Evolutionary conservation across 2,329 filamentous ascomycete genomes (phyloP), one percentile per base, ranked within the genome.

Genomic region (Byssothecium circinans): DNA sequence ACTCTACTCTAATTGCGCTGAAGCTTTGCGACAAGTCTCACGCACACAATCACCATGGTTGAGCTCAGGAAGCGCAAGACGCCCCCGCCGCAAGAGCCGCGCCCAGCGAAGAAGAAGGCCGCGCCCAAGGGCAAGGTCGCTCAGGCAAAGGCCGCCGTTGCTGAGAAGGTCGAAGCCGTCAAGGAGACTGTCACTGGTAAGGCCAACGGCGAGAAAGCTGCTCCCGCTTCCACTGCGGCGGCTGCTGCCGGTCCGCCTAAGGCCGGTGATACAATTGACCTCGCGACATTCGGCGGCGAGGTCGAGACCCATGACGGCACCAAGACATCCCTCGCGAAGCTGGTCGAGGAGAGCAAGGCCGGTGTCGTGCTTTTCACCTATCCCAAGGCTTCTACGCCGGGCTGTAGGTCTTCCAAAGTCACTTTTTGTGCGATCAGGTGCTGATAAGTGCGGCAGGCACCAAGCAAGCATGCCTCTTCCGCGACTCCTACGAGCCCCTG

Each of bases 351-450:
- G 66, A 95, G 91, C 80, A 85, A 89, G 74, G 79, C 82, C 29
- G 94, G 92, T 20, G 87, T 97, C 35, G 89, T 96, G 27, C 76
- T 97, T 23, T 96, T 99, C 72, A 96, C 91, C 25, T 97, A 97
- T 68, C 94, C 94, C 49, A 95, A 88, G 75, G 94, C 94, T 11
- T 94, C 88, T 22, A 99, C 94, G 18, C 89, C 90, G 30, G 92
- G 92, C 54, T 97, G 92, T 96, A 84, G 82, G 89, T 76, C 17
- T 32, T 34, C 34, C 11, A 15, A 8, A 17, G 10, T 19, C 14
- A 3, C 19, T 19, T 8, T 19, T 17, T 19, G 14, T 12, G 18
- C 11, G 15, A 34, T 18, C 6, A n/a, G 8, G 32, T 22, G 42
- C 57, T 65, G 19, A 66, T 47, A 34, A n/a, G 19, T 8, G 11